Base-by-base conservation (phyloP, 495 filamentous ascomycete genomes). In the Sporormia fimetaria region DNA sequence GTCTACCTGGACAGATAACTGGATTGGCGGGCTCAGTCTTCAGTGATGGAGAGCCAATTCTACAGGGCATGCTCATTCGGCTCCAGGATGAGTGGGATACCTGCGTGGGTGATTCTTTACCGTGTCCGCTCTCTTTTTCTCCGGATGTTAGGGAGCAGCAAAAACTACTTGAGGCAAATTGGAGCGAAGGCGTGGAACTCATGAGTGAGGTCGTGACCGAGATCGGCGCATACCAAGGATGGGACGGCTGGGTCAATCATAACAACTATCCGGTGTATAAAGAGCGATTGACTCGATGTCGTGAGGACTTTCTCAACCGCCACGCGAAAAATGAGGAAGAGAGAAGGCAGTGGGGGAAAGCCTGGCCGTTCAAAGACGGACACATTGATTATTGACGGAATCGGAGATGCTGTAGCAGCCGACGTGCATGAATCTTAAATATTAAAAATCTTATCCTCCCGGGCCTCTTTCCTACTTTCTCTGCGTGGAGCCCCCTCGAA, bases 221-320 rank as follows among this genome's bases (percentile, higher is more conserved):
- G 10, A 22, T 41, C 16, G 26, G 38, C 10, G 26, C 16, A 15
- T 41, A 41, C 18, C 24, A 41, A 27, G 38, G 38, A 41, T 41
- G 38, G 38, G 38, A 41, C 32, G 38, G 38, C 25, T 41, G 38
- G 38, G 38, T 41, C 25, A 41, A 41, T 41, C 38, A 41, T 41
- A 15, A 30, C 6, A 41, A 41, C 26, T 41, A 41, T 16, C 10
- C 10, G 3, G 25, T 41, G 25, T 31, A 31, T 21, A 41, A 41
- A 27, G 38, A 41, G 38, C 38, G 38, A n/a, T 21, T 41, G 25
- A 27, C 25, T 5, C 25, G 17, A 20, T 41, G 38, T 33, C 25
- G 28, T 6, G 38, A 41, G 38, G 15, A 20, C 16, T 41, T 41
- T 41, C 38, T 41, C 25, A 18, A 41, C 9, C 38, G 38, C 9